Conservation (phyloP, 495 filamentous ascomycete species). For the Aspergillus baeticus region DNA sequence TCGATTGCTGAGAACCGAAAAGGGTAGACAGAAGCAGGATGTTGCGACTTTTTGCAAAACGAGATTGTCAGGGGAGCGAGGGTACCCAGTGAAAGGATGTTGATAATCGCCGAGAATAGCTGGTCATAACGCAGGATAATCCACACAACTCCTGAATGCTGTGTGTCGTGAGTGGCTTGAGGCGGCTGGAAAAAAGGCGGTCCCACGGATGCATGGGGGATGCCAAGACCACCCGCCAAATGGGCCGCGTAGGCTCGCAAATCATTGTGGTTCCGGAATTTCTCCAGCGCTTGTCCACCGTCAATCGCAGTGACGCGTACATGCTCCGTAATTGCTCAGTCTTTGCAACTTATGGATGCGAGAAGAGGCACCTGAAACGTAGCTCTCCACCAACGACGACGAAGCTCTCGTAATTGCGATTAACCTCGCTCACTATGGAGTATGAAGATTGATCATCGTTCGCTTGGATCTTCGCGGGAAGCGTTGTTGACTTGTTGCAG, state of each 20-base stretch:
- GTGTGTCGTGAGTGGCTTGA: neutral
- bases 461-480: neutral
- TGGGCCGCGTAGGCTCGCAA: constrained; percentile 22
- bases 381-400: constrained; percentile 4
- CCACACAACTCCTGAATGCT: neutral
- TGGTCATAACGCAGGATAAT: neutral
- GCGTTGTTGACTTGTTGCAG: no score
- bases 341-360: constrained; percentile 7
- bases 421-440: neutral
- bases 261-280: neutral
- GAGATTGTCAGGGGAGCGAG: constrained; percentile 8
- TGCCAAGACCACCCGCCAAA: constrained; percentile 23
- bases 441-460: neutral
- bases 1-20: neutral
- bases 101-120: constrained; percentile 1
- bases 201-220: constrained; percentile 3
- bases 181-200: constrained; percentile 7
- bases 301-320: constrained; percentile 11
- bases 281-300: constrained; percentile 2
- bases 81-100: neutral
- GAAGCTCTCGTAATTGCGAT: neutral
- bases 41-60: neutral
- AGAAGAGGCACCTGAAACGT: constrained; percentile 4
- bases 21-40: neutral
- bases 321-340: neutral